Conservation (phyloP, 2,329 filamentous ascomycete genomes). For the Diaporthe citri region DNA sequence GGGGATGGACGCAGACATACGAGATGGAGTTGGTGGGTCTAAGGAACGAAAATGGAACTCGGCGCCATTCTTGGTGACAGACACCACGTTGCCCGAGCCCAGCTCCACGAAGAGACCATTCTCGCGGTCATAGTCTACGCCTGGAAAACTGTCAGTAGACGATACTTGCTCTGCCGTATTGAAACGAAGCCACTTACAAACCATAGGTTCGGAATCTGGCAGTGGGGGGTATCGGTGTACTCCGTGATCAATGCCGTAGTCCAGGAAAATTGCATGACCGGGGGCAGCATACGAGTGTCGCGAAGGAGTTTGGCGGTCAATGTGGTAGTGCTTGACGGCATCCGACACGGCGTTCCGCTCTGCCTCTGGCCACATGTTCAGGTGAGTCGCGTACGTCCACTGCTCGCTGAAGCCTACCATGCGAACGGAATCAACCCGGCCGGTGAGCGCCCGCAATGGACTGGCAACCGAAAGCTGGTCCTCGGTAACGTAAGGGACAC, state of each 20-base stretch:
- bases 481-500: constrained; percentile 49
- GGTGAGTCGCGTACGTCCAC: constrained; percentile 45
- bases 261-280: constrained; percentile 35
- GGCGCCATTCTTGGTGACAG: constrained; percentile 17
- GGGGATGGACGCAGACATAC: not conserved
- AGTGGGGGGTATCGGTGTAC: constrained; percentile 39
- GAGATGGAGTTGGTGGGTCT: constrained; percentile 13
- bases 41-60: constrained; percentile 22
- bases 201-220: constrained; percentile 39
- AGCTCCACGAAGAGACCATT: constrained; percentile 38
- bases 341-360: constrained; percentile 21
- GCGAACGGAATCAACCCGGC: constrained; percentile 49
- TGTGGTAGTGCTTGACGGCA: constrained; percentile 9
- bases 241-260: constrained; percentile 35
- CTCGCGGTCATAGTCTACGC: constrained; percentile 26
- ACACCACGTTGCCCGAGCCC: constrained; percentile 37
- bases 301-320: constrained; percentile 39
- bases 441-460: constrained; percentile 48
- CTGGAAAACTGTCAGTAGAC: not conserved
- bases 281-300: constrained; percentile 32
- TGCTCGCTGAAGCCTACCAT: constrained; percentile 53
- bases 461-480: constrained; percentile 49
- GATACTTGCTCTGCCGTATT: not conserved
- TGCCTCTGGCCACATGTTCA: constrained; percentile 33
- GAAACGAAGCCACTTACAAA: constrained; percentile 13